phyloP scores from a whole-genome alignment of 768 basidiomycete species.

The Rubroboletus satanas region DNA sequence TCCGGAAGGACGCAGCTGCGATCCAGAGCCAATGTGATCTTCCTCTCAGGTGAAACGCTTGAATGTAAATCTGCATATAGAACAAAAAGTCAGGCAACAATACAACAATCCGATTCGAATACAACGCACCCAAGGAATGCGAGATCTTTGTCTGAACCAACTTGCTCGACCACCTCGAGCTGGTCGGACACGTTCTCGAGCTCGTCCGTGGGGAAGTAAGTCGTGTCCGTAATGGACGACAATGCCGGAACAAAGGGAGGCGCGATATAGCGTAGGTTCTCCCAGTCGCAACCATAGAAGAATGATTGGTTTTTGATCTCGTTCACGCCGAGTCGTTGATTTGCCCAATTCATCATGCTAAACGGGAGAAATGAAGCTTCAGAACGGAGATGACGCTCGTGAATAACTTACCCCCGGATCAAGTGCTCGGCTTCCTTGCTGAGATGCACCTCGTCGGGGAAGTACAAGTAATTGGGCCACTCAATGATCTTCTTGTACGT shows the following conservation, averaged over 20 bases:
- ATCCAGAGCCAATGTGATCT: not conserved
- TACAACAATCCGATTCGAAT: not conserved
- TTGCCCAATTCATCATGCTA: constrained; percentile 85
- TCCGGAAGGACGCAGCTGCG: not conserved
- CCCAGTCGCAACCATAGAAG: constrained; percentile 96
- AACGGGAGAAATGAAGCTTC: constrained; percentile 4
- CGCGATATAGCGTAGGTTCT: constrained; percentile 84
- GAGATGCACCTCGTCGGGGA: constrained; percentile 94
- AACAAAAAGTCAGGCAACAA: not conserved
- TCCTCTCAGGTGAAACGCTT: constrained; percentile 55
- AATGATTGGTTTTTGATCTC: constrained; percentile 93
- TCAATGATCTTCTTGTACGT: constrained; percentile 99
- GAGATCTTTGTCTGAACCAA: constrained; percentile 64
- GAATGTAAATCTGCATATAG: constrained; percentile 68
- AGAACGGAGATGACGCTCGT: not conserved
- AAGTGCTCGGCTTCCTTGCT: constrained; percentile 90
- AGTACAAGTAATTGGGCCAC: constrained; percentile 86
- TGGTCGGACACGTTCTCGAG: constrained; percentile 66
- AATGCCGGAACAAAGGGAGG: constrained; percentile 95
- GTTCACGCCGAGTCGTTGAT: constrained; percentile 68
- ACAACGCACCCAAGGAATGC: constrained; percentile 58
- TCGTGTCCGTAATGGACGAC: constrained; percentile 88
- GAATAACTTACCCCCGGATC: constrained; percentile 63
- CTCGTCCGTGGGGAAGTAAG: constrained; percentile 96
- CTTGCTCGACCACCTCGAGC: constrained; percentile 55